Evolutionary conservation across 331 rosid genomes (phyloP), one percentile per base, ranked within the genome.

Genomic region (Pyrus hybrid): DNA sequence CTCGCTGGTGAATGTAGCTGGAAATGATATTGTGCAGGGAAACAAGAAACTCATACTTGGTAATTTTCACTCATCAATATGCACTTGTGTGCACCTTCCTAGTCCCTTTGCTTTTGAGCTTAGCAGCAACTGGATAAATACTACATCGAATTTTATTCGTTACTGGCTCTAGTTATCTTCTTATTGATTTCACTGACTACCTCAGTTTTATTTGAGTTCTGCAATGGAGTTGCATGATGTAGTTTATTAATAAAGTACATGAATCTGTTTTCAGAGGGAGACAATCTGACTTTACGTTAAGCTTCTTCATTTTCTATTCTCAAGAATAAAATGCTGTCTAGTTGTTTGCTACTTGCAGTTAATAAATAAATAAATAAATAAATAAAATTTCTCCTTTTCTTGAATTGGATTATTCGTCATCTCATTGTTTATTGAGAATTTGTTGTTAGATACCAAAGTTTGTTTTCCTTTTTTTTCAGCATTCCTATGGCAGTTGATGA

Each of bases 401-500:
- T 37, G 22, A 53, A n/a, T 12, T 21, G 26, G 43, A 18, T 60
- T 41, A 32, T 9, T 37, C 17, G 10, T 47, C 11, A 17, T 8
- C 26, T 7, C n/a, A 28, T 22, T 30, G 37, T 29, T 54, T 16
- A 51, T 25, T 51, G 47, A 76, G 60, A 49, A 67, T 45, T 51
- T 63, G n/a, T n/a, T 51, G 32, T 49, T 56, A 30, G 41, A 35
- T 67, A 73, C 82, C 73, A 58, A 37, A 60, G 29, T 78, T 29
- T 68, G 13, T 74, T 58, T 70, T n/a, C 37, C 61, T 66, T 54
- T 79, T 86, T 81, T 80, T 87, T 80, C 93, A 92, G 99, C 99
- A 76, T 91, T 92, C 70, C 60, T 95, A 67, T 95, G 98, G 99
- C 99, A 95, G 83, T 85, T 92, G 88, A 92, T 92, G 98, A 88